phyloP scores from a whole-genome alignment of 73 alveolate genomes.

The Breviolum minutum region DNA sequence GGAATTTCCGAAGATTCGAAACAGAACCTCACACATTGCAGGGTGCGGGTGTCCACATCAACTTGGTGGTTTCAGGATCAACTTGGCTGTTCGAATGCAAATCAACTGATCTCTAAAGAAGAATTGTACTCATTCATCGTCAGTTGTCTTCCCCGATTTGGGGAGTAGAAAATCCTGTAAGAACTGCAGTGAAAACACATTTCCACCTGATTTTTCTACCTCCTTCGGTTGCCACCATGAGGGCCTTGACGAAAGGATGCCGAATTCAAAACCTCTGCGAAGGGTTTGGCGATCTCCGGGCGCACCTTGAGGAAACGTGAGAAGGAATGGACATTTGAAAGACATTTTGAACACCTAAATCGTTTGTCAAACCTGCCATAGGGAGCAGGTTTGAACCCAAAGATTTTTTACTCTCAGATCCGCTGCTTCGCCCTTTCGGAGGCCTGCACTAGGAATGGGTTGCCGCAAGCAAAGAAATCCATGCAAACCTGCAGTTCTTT shows the following conservation, averaged over 20 bases:
- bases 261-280: slow-evolving; percentile 2
- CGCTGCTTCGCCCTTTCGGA: background rate
- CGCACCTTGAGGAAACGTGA: slow-evolving; percentile 32
- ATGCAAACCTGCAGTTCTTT: slow-evolving; percentile 42
- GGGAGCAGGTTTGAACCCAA: background rate
- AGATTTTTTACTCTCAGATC: background rate
- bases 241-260: slow-evolving; percentile 58
- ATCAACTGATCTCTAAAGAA: background rate
- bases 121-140: background rate
- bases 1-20: background rate
- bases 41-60: background rate
- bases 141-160: background rate
- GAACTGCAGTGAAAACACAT: background rate
- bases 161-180: background rate
- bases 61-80: too few species aligned
- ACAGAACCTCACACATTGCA: background rate
- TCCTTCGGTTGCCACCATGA: background rate
- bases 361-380: background rate
- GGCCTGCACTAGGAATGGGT: slow-evolving; percentile 64
- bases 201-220: too few species aligned
- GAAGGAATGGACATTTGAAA: too few species aligned
- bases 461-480: slow-evolving; percentile 88
- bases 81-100: background rate
- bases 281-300: slow-evolving; percentile 51
- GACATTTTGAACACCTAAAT: too few species aligned